Base-by-base conservation (phyloP, 2,329 filamentous ascomycete genomes). In the Septoria linicola region DNA sequence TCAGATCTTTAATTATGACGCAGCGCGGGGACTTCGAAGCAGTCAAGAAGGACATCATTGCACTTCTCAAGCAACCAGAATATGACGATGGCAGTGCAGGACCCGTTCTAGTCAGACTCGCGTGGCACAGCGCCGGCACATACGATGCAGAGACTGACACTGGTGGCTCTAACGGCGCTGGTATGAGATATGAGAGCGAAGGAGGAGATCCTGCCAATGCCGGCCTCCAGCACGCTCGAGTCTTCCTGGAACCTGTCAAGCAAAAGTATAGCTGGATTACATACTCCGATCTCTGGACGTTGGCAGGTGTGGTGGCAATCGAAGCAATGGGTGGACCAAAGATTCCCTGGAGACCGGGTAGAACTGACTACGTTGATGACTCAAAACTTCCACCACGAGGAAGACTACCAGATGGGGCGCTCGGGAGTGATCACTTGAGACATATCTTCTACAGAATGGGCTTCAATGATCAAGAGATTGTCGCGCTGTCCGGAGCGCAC, bases 41-140 rank as follows among this genome's bases (percentile, higher is more conserved):
- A 34, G 80, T 83, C 59, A 75, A 75, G 41, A 73, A 75, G 59
- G 79, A 81, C 60, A 58, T 58, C 48, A 42, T 46, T 14, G 21
- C 51, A 10, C 47, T 55, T 23, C 55, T 58, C 41, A 44, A 53
- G 8, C 51, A 84, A 64, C 81, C 82, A 17, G 79, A 73, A 57
- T 85, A 84, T 65, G 82, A 85, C 60, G 82, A 85, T 68, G 82
- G 82, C 14, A 82, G 78, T 51, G 80, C 80, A 23, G 82, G 81
- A 1, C 82, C 82, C 0, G 79, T 85, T 0, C 77, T 85, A 43
- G 80, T 85, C 49, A 77, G 82, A 10, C 72, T 85, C 34, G 82
- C 82, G 49, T 85, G 80, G 80, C 82, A 85, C 69, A 78, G 78
- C n/a, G 70, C 81, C 1, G 82, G 82, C 21, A 85, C 82, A 4